A percentile compares a stretch with the other conserved stretches of the same genome.
These are phyloP conservation scores for Cavenderia fasciculata DNA, from an alignment of 78 protist genomes.

Conservation along the genomic window DNA sequence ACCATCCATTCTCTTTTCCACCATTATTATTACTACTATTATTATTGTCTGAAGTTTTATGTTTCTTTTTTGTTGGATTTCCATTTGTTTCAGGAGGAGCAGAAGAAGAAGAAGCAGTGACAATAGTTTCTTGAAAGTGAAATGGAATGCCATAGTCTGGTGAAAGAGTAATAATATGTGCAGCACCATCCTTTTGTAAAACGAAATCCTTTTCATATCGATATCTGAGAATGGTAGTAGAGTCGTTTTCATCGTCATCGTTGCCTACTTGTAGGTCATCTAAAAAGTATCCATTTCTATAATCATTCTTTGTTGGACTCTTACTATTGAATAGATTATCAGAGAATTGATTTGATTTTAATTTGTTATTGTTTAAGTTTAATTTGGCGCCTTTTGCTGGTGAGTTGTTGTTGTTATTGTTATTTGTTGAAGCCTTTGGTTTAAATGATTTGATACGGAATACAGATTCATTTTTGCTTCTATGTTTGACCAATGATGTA, in stretches of 20 bases:
- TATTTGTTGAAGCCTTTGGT: neutral
- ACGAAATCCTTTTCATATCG: constrained; percentile 71
- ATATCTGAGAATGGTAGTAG: constrained; percentile 11
- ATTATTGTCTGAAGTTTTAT: no score
- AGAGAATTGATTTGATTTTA: no score
- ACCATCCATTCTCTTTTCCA: no score
- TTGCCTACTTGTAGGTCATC: constrained; percentile 3
- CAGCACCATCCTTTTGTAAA: constrained; percentile 31
- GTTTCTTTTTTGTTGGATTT: no score
- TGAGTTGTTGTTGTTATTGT: no score
- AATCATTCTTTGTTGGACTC: neutral
- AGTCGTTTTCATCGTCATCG: constrained; percentile 27
- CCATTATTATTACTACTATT: no score
- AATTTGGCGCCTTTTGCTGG: no score
- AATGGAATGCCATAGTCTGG: constrained; percentile 74
- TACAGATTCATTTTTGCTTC: neutral
- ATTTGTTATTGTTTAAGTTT: no score
- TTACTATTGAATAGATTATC: no score
- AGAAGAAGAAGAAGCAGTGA: no score
- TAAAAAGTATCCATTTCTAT: constrained; percentile 13
- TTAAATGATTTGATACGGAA: constrained; percentile 19
- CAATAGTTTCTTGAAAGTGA: constrained; percentile 36
- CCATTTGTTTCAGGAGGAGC: no score
- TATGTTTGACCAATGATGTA: constrained; percentile 6
- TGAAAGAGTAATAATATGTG: constrained; percentile 27